phyloP scores from a whole-genome alignment of 169 alveolate species.

The Eimeria maxima region DNA sequence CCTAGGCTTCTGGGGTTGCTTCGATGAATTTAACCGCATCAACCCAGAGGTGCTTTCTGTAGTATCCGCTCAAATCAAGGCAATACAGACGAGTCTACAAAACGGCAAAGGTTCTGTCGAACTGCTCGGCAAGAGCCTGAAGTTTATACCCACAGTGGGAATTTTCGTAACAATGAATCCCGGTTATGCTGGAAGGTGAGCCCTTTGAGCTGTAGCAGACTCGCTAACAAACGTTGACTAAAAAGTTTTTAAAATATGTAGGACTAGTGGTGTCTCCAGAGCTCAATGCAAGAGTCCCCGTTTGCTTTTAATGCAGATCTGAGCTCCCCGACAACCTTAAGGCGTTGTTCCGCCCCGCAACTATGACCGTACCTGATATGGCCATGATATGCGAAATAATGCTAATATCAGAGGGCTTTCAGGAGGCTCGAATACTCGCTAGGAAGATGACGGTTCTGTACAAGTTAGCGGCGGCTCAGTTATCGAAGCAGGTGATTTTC shows the following conservation, averaged over 20 bases:
- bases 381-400: slow-evolving; percentile 97
- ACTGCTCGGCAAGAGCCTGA: slow-evolving; percentile 90
- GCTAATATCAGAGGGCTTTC: slow-evolving; percentile 98
- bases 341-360: slow-evolving; percentile 98
- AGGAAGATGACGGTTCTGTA: slow-evolving; percentile 97
- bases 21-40: slow-evolving; percentile 99
- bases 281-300: not conserved
- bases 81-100: slow-evolving; percentile 96
- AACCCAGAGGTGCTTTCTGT: slow-evolving; percentile 98
- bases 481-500: slow-evolving; percentile 93
- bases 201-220: not conserved
- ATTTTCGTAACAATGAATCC: slow-evolving; percentile 97
- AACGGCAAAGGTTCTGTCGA: slow-evolving; percentile 89
- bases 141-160: slow-evolving; percentile 89
- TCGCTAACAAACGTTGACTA: not conserved
- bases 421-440: slow-evolving; percentile 95
- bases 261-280: not conserved
- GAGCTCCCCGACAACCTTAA: slow-evolving; percentile 98
- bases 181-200: slow-evolving; percentile 99
- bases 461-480: slow-evolving; percentile 92
- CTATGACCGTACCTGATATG: slow-evolving; percentile 99
- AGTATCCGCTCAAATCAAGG: slow-evolving; percentile 97
- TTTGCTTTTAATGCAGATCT: slow-evolving; percentile 89
- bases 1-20: slow-evolving; percentile 99
- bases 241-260: no score